Evolutionary conservation across 2,329 filamentous ascomycete genomes (phyloP), one percentile per base, ranked within the genome.

Genomic region (Parastagonospora avenae): DNA sequence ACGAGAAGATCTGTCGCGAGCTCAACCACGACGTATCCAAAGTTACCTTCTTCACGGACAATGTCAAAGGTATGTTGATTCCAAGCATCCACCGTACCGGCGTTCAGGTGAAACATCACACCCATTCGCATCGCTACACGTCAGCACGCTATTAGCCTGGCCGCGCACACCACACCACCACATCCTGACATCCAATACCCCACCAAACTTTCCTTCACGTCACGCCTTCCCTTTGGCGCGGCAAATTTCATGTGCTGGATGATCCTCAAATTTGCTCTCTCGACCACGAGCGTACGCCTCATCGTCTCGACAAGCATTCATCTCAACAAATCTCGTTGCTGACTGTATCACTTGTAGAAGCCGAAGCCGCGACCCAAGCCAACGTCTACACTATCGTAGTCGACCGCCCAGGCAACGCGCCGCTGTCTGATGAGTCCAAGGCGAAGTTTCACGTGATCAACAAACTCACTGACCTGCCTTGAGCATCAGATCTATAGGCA

Each of bases 41-140:
- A 48, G 89, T 89, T 78, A 77, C 91, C n/a, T 94, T 94, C 71
- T 76, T 93, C 54, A 93, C 89, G 65, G 90, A 94, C 75, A 92
- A 92, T 66, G 80, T 90, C 39, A 84, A 82, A 66, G 80, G 76
- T 79, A 70, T 57, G 65, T 63, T 28, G 35, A 16, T 15, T 41
- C 30, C 35, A 9, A 14, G 12, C 12, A 19, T 19, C 47, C n/a
- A 14, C n/a, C 5, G 9, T 8, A 14, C 8, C 8, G 27, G 15
- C 16, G 19, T 27, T 19, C 39, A 46, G 33, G 30, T 55, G 48
- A 59, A 48, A 57, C 55, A 54, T 30, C 43, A 50, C 46, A 43
- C 36, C 41, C 37, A 33, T 32, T 24, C 39, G 24, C 33, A 15
- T 27, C 50, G 43, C 41, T 41, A 14, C 36, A 47, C 50, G 46